Conservation (phyloP, 1,284 basidiomycete genomes). For the Porodaedalea pini region DNA sequence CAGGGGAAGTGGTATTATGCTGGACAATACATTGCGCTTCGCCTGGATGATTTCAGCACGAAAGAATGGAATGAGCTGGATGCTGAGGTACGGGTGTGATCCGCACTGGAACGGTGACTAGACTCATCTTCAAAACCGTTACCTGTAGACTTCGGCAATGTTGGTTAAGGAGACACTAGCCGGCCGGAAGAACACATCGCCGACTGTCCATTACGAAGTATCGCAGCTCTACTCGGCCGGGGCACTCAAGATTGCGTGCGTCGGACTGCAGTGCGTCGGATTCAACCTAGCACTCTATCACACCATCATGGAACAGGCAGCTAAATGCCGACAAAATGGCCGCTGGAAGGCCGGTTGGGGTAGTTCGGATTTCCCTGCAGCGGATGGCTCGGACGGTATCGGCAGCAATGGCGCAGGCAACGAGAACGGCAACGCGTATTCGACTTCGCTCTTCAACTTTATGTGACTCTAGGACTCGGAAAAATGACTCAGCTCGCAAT, state of each 20-base stretch:
- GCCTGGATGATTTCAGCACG: constrained; percentile 56
- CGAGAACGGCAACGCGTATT: constrained; percentile 4
- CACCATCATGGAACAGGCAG: constrained; percentile 59
- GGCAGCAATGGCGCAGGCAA: neutral
- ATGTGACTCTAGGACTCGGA: neutral
- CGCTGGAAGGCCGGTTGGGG: constrained; percentile 22
- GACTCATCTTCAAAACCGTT: constrained; percentile 2
- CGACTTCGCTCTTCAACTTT: constrained; percentile 13
- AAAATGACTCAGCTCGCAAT: neutral
- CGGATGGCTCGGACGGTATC: constrained; percentile 1
- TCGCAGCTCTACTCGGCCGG: constrained; percentile 66
- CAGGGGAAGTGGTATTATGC: constrained; percentile 79
- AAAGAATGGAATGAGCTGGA: constrained; percentile 68
- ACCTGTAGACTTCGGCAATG: constrained; percentile 52
- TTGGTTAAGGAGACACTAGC: constrained; percentile 67
- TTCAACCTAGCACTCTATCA: constrained; percentile 61
- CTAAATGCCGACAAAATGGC: constrained; percentile 37
- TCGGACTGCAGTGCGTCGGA: constrained; percentile 70
- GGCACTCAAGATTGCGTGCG: constrained; percentile 64
- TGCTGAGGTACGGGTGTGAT: constrained; percentile 45
- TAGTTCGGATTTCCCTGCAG: constrained; percentile 6
- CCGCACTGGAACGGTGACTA: neutral
- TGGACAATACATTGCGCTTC: constrained; percentile 65
- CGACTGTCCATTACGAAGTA: constrained; percentile 71
- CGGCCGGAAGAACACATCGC: constrained; percentile 67